Evolutionary conservation across 2,329 filamentous ascomycete species (phyloP), one percentile per base, ranked within the genome.

Genomic region (Aspergillus quadricinctus): DNA sequence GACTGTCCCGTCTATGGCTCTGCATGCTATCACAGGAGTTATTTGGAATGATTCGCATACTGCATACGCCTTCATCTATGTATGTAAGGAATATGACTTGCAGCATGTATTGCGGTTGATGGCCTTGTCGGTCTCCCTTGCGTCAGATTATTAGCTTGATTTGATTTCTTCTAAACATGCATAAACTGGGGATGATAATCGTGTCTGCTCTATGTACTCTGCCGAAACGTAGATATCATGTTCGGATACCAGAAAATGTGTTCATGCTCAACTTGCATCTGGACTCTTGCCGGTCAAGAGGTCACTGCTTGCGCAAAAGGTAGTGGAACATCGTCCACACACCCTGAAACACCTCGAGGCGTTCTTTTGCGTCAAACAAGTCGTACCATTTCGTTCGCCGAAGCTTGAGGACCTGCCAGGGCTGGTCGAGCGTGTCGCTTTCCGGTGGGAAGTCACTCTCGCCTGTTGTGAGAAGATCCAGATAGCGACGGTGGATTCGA

Each of bases 311-410:
- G 57, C 77, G 69, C 62, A 78, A 77, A 54, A 85, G 66, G 67
- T 81, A 84, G 41, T 77, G 77, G 73, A 86, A 79, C 23, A 85
- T 66, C 7, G 77, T 79, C 84, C 84, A 87, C 4, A 86, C 64
- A 0, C 78, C 81, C 50, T 79, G 72, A 68, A 86, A 79, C 4
- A 80, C 80, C 66, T 85, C 81, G 8, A 79, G 66, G 19, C 84
- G 78, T 46, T 86, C 80, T 21, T 80, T 71, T 2, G 77, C 62
- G 17, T 81, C 71, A 56, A 87, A 78, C 3, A 87, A 68, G 67
- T 87, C 80, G 59, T 79, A 84, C 84, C 84, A 87, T 48, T 74
- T 72, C 43, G 81, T 83, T 35, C 83, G 78, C 52, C 81, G 77
- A 31, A 87, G 65, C 35, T 75, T 73, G 23, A 85, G 80, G 3